These are phyloP conservation scores for Fusarium papillatum DNA, from an alignment of 2,329 filamentous ascomycete species.

Conservation along the genomic window DNA sequence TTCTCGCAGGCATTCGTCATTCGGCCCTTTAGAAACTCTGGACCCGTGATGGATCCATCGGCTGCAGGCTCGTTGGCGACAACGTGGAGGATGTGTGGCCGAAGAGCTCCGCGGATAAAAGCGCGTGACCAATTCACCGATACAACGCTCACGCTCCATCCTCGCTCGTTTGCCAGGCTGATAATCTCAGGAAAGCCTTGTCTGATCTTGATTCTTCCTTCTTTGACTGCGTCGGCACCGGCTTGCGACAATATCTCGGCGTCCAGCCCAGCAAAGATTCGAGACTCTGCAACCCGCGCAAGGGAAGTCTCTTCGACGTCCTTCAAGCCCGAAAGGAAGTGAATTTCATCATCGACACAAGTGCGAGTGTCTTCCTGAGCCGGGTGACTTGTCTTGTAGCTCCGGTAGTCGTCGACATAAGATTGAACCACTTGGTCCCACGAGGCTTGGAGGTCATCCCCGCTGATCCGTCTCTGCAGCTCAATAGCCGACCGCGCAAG, in stretches of 20 bases:
- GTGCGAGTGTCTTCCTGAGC: slow-evolving; percentile 50
- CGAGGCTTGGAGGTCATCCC: slow-evolving; percentile 50
- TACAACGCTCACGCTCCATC: slow-evolving; percentile 58
- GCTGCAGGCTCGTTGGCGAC: slow-evolving; percentile 59
- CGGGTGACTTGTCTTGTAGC: slow-evolving; percentile 52
- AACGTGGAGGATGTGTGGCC: slow-evolving; percentile 49
- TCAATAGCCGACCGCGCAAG: slow-evolving; percentile 60
- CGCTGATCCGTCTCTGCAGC: slow-evolving; percentile 43
- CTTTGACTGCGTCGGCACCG: slow-evolving; percentile 52
- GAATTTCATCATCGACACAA: slow-evolving; percentile 54
- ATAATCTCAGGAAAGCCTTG: slow-evolving; percentile 56
- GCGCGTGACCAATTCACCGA: slow-evolving; percentile 66
- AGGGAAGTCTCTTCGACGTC: slow-evolving; percentile 62
- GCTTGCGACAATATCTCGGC: slow-evolving; percentile 50
- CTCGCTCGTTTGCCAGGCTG: slow-evolving; percentile 38
- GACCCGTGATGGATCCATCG: slow-evolving; percentile 58
- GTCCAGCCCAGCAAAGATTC: slow-evolving; percentile 59
- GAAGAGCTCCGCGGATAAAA: slow-evolving; percentile 61
- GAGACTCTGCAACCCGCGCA: slow-evolving; percentile 55
- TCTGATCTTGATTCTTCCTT: slow-evolving; percentile 51
- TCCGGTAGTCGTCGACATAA: slow-evolving; percentile 59
- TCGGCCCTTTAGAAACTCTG: slow-evolving; percentile 44
- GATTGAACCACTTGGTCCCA: slow-evolving; percentile 61
- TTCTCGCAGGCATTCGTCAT: slow-evolving; percentile 61
- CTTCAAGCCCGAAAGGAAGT: slow-evolving; percentile 58